phyloP scores from a whole-genome alignment of 2,329 filamentous ascomycete species.

The Xylaria polymorpha region DNA sequence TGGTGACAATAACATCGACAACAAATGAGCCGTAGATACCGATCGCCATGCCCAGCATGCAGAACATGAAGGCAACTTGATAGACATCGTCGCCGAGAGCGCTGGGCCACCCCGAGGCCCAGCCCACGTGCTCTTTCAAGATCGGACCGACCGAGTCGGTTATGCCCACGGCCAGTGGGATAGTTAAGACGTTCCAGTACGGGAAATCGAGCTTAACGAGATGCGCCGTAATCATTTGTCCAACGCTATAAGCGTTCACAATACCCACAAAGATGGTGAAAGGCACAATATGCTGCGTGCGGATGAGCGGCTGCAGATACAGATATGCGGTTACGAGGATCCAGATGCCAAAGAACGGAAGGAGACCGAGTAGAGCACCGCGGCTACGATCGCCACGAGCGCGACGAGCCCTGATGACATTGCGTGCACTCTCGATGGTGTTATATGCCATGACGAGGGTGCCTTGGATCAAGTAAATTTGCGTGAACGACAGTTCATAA shows the following conservation, averaged over 20 bases:
- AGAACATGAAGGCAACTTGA: constrained; percentile 91
- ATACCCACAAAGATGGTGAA: constrained; percentile 90
- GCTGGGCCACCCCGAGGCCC: constrained; percentile 79
- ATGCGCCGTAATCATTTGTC: constrained; percentile 95
- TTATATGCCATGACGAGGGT: constrained; percentile 84
- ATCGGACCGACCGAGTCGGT: constrained; percentile 82
- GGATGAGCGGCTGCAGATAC: constrained; percentile 84
- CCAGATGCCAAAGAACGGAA: constrained; percentile 86
- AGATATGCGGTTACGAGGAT: constrained; percentile 80
- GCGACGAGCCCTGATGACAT: constrained; percentile 85
- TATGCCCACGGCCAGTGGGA: constrained; percentile 82
- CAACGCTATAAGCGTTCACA: constrained; percentile 94
- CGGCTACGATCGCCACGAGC: constrained; percentile 77
- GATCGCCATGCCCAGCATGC: constrained; percentile 83
- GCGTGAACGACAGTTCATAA: constrained; percentile 86
- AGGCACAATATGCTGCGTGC: constrained; percentile 84
- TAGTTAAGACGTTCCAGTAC: constrained; percentile 84
- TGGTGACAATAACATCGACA: constrained; percentile 95
- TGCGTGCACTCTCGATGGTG: constrained; percentile 80
- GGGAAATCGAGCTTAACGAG: constrained; percentile 89
- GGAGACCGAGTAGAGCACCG: constrained; percentile 81
- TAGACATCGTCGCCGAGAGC: constrained; percentile 81
- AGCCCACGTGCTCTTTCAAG: constrained; percentile 68
- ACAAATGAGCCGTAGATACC: constrained; percentile 98
- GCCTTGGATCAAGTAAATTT: constrained; percentile 94